phyloP scores from a whole-genome alignment of 2,329 filamentous ascomycete species.

The Ophiostoma tasmaniense region DNA sequence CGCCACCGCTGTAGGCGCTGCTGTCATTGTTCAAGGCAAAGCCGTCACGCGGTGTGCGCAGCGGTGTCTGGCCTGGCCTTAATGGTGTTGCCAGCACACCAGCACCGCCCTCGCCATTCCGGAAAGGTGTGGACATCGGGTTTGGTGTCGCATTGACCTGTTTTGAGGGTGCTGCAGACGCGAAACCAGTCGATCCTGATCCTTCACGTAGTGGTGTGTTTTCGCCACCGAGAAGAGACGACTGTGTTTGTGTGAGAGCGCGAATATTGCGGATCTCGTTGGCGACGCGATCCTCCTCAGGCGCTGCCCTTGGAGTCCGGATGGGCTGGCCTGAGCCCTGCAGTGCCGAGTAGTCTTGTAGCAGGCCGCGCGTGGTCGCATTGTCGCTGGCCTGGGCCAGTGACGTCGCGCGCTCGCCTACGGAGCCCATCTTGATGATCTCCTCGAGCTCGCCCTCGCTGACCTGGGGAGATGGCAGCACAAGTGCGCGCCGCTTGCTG shows the following conservation, averaged over 20 bases:
- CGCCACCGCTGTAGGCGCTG: constrained; percentile 36
- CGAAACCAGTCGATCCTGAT: constrained; percentile 74
- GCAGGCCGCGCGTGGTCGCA: constrained; percentile 71
- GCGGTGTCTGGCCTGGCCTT: constrained; percentile 59
- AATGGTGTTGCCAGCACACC: constrained; percentile 19
- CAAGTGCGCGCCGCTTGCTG: constrained; percentile 79
- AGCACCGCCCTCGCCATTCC: constrained; percentile 37
- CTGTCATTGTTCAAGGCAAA: constrained; percentile 69
- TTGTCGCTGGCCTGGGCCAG: constrained; percentile 73
- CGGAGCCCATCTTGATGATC: constrained; percentile 97
- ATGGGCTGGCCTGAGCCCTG: constrained; percentile 72
- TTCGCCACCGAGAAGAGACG: constrained; percentile 84
- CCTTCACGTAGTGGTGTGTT: constrained; percentile 85
- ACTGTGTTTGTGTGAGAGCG: constrained; percentile 86
- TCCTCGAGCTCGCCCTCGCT: constrained; percentile 89
- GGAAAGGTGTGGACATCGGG: constrained; percentile 82
- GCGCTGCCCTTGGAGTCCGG: constrained; percentile 80
- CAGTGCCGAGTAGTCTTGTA: constrained; percentile 73
- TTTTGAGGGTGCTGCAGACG: constrained; percentile 70
- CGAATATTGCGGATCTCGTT: constrained; percentile 95
- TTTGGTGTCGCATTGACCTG: constrained; percentile 87
- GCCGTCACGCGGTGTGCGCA: constrained; percentile 70
- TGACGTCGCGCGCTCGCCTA: constrained; percentile 74
- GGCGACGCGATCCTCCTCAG: constrained; percentile 89
- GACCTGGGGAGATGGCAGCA: constrained; percentile 82